Percentiles rank a stretch among this genome's conserved stretches.
Conservation (phyloP, 2,329 filamentous ascomycete genomes). For the Botryotinia globosa region DNA sequence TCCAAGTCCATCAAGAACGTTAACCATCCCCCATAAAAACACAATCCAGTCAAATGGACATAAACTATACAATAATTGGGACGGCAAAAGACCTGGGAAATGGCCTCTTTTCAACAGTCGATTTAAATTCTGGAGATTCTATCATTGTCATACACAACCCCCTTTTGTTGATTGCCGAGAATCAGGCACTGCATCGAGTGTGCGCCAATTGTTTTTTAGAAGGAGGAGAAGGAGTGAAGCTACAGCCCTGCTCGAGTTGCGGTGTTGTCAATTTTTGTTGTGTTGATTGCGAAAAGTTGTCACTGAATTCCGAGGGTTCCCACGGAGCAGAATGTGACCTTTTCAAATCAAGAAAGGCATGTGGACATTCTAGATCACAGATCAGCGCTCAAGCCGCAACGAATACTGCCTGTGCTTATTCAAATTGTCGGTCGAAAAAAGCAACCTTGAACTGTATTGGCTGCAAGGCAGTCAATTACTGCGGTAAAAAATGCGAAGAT, state of each 20-base stretch:
- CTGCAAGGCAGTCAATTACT: slow-evolving; percentile 56
- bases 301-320: slow-evolving; percentile 46
- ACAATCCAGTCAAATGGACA: slow-evolving; percentile 15
- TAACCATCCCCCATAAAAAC: neutral
- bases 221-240: slow-evolving; percentile 18
- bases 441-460: slow-evolving; percentile 46
- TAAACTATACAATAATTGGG: slow-evolving; percentile 24
- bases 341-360: slow-evolving; percentile 33
- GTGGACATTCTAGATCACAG: neutral
- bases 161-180: slow-evolving; percentile 34
- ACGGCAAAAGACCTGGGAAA: slow-evolving; percentile 25
- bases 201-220: slow-evolving; percentile 33
- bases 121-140: slow-evolving; percentile 26
- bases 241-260: slow-evolving; percentile 51
- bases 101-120: slow-evolving; percentile 28
- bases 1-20: neutral
- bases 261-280: slow-evolving; percentile 54
- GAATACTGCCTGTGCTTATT: neutral
- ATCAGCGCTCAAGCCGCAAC: neutral
- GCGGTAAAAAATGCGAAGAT: slow-evolving; percentile 52
- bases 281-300: slow-evolving; percentile 50
- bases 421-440: neutral
- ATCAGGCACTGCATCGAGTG: slow-evolving; percentile 30
- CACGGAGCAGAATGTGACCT: slow-evolving; percentile 56
- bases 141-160: slow-evolving; percentile 31